A percentile compares a stretch with the other conserved stretches of the same genome.
Evolutionary conservation across 768 basidiomycete genomes (phyloP).

Genomic region (Rhizopogon rudus): DNA sequence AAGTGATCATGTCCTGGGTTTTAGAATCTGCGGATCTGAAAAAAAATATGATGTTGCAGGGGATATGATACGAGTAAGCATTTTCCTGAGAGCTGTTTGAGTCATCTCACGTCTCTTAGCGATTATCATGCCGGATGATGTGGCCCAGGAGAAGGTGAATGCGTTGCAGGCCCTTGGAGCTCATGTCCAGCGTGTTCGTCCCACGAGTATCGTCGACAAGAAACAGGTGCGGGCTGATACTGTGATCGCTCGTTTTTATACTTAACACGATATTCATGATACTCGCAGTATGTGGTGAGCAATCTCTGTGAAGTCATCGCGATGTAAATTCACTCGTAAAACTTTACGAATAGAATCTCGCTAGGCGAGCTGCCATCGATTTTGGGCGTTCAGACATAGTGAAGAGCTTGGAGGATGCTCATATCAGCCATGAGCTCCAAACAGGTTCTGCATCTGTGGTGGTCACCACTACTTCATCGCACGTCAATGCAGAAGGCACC

Average conservation of each 20-base stretch:
- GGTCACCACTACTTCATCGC: conserved; percentile 45
- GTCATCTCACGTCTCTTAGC: conserved; percentile 36
- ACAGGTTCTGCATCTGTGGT: conserved; percentile 46
- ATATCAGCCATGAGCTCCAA: conserved; percentile 29
- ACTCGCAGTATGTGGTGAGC: conserved; percentile 60
- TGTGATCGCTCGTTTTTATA: conserved; percentile 1
- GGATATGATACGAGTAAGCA: conserved; percentile 80
- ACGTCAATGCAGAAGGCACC: conserved; percentile 31
- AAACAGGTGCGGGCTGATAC: conserved; percentile 60
- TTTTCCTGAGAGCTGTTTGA: too few species aligned
- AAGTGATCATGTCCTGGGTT: conserved; percentile 10
- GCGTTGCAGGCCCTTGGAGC: conserved; percentile 83
- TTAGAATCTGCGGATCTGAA: background rate
- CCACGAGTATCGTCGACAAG: conserved; percentile 94
- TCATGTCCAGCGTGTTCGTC: conserved; percentile 84
- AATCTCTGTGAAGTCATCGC: background rate
- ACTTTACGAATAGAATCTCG: conserved; percentile 64
- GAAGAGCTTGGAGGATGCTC: conserved; percentile 8
- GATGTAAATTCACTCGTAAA: background rate
- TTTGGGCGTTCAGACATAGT: conserved; percentile 50
- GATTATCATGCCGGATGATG: conserved; percentile 87
- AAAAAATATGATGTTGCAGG: conserved; percentile 32
- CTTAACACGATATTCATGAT: background rate
- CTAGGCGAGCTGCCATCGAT: conserved; percentile 67
- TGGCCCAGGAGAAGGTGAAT: conserved; percentile 88